A percentile compares a stretch with the other conserved stretches of the same genome.
Evolutionary conservation across 2,329 filamentous ascomycete species (phyloP).

Genomic region (Aplosporella prunicola): DNA sequence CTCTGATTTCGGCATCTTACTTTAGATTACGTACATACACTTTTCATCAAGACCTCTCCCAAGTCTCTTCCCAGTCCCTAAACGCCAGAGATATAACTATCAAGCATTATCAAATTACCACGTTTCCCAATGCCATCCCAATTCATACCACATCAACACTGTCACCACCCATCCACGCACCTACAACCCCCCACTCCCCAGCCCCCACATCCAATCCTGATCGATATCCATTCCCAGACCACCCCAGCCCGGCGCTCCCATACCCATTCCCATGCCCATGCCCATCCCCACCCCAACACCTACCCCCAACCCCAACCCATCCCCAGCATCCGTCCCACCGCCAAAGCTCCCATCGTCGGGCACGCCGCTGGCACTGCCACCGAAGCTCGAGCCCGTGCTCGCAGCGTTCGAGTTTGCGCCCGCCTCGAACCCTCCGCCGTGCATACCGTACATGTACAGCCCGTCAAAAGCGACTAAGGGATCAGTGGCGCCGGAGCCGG

Average conservation of each 20-base stretch:
- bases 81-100: too few species aligned
- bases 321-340: conserved; percentile 19
- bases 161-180: too few species aligned
- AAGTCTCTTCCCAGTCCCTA: too few species aligned
- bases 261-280: conserved; percentile 31
- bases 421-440: conserved; percentile 7
- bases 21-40: too few species aligned
- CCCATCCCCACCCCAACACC: conserved; percentile 17
- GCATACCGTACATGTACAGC: conserved; percentile 32
- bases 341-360: conserved; percentile 8
- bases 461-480: conserved; percentile 27
- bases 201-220: conserved; percentile 34
- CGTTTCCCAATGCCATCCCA: too few species aligned
- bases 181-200: too few species aligned
- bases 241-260: background rate
- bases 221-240: conserved; percentile 28
- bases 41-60: too few species aligned
- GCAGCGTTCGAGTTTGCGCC: too few species aligned
- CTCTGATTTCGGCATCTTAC: too few species aligned
- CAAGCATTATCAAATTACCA: too few species aligned
- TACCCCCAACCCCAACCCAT: background rate
- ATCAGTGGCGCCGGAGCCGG: conserved; percentile 17
- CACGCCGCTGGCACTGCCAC: conserved; percentile 5
- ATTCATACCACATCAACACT: too few species aligned
- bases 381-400: conserved; percentile 13